Evolutionary conservation across 305 asterid genomes (phyloP).

Genomic region (Striga hermonthica): DNA sequence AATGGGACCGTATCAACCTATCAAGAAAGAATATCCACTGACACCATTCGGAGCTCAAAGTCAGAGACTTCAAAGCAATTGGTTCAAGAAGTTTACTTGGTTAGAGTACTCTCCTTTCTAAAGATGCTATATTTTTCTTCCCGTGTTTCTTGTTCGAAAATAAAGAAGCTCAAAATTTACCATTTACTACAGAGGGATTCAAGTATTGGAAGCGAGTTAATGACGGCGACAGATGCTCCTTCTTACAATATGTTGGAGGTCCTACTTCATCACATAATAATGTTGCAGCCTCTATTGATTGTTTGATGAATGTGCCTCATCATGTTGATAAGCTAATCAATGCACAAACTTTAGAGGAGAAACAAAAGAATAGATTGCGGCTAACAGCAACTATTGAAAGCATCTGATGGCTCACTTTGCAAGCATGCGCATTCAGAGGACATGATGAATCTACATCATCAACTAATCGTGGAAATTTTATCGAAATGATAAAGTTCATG

Average conservation of each 20-base stretch:
- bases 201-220: background rate
- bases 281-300: background rate
- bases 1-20: no score
- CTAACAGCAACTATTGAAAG: background rate
- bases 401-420: slow-evolving; percentile 2
- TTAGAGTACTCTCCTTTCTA: background rate
- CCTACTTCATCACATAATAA: background rate
- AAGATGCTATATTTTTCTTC: background rate
- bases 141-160: background rate
- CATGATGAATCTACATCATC: slow-evolving; percentile 12
- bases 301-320: background rate
- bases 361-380: background rate
- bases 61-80: no score
- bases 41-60: no score
- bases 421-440: slow-evolving; percentile 8
- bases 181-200: background rate
- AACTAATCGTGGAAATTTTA: slow-evolving; percentile 4
- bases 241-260: background rate
- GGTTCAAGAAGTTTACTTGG: background rate
- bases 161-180: background rate
- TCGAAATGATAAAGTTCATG: slow-evolving; percentile 1
- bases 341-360: background rate
- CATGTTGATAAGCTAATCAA: background rate
- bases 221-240: background rate
- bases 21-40: no score